phyloP scores from a whole-genome alignment of 1,139 yeast species.

The Blastobotrys petasosporus region DNA sequence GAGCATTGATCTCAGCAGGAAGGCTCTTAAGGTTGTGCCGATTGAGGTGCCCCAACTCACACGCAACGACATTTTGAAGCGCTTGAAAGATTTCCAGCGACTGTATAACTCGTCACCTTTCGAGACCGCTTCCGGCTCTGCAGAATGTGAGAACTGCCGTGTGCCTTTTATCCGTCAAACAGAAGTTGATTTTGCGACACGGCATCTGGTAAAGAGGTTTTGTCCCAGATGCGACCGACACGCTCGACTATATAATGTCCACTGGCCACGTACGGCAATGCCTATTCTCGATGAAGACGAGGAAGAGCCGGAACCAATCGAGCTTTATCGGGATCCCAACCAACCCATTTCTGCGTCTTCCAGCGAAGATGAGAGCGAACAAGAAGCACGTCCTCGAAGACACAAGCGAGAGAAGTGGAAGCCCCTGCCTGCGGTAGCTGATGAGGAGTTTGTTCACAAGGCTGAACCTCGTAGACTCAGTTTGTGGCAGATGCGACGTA shows the following conservation, averaged over 20 bases:
- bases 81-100: conserved; percentile 10
- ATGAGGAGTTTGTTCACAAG: conserved; percentile 1
- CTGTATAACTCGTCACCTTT: conserved; percentile 22
- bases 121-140: conserved; percentile 12
- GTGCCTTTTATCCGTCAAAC: conserved; percentile 21
- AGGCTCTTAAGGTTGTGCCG: not conserved
- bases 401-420: not conserved
- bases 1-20: not conserved
- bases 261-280: conserved; percentile 27
- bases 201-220: conserved; percentile 15
- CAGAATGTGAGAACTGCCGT: conserved; percentile 25
- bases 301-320: conserved; percentile 16
- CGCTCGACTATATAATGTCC: conserved; percentile 24
- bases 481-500: conserved; percentile 19
- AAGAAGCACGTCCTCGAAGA: conserved; percentile 2
- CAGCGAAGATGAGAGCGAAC: conserved; percentile 11
- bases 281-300: not conserved
- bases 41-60: conserved; percentile 1
- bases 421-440: conserved; percentile 11
- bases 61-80: conserved; percentile 6
- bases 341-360: not conserved
- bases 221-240: conserved; percentile 34
- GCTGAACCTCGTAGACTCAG: conserved; percentile 17
- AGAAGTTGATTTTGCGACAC: conserved; percentile 15
- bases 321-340: conserved; percentile 15